phyloP scores from a whole-genome alignment of 2,329 filamentous ascomycete genomes.

The Hypoxylon rubiginosum region DNA sequence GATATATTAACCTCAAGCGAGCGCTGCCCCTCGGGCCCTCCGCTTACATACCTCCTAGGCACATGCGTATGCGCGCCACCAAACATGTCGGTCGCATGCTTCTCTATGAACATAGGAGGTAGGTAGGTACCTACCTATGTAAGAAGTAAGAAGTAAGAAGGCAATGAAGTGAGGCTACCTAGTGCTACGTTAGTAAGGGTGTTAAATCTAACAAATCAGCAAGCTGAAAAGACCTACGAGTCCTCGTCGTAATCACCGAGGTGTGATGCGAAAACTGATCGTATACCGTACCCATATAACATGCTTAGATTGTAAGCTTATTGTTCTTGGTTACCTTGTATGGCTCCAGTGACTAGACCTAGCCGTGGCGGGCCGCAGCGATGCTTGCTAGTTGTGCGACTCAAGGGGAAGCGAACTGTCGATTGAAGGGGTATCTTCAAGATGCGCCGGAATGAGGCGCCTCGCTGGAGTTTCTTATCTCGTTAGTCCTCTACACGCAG shows the following conservation, averaged over 20 bases:
- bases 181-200: conserved; percentile 4
- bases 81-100: conserved; percentile 4
- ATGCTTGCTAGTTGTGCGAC: conserved; percentile 12
- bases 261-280: conserved; percentile 12
- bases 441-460: conserved; percentile 16
- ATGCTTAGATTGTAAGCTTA: conserved; percentile 9
- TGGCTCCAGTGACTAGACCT: conserved; percentile 3
- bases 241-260: conserved; percentile 17
- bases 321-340: conserved; percentile 7
- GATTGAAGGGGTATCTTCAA: conserved; percentile 6
- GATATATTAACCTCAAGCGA: conserved; percentile 29
- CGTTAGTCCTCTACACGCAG: conserved; percentile 16
- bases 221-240: conserved; percentile 2
- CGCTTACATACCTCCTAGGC: conserved; percentile 9
- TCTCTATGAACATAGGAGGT: conserved; percentile 4
- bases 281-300: background rate
- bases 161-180: conserved; percentile 2
- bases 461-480: conserved; percentile 14
- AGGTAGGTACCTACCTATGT: background rate
- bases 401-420: conserved; percentile 4
- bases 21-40: conserved; percentile 13
- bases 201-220: conserved; percentile 1
- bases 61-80: conserved; percentile 12
- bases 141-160: background rate
- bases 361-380: conserved; percentile 7